Base-by-base conservation (phyloP, 805 yeast genomes). In the Metschnikowia proteae region DNA sequence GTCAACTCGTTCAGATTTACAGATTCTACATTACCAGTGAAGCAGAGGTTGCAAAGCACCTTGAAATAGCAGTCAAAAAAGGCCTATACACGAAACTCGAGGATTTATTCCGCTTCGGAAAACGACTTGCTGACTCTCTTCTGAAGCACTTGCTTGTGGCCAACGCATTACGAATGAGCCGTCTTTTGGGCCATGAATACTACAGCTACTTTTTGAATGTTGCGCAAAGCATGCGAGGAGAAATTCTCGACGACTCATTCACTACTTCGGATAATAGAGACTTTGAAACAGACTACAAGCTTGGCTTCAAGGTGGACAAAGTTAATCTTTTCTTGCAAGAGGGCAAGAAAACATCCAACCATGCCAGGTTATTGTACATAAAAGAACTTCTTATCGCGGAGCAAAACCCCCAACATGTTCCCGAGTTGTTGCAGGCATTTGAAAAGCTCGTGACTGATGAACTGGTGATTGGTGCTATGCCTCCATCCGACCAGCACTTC, bases 51-150 rank as follows among this genome's bases (percentile, higher is more conserved):
- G 73, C 73, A 6, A 64, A 73, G 23, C 78, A 75, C 57, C 63
- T 81, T 11, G 62, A 69, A 32, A 67, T 72, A 22, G 85, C 87
- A 0, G 81, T 86, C 55, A 78, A 82, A 33, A 73, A 75, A 25
- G 73, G 76, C 22, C 75, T 85, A 0, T 87, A 77, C 63, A 82
- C 83, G 50, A 90, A 89, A 60, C 59, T 89, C 13, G 72, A 75
- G 28, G 84, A 89, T 1, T 80, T 89, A 63, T 58, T 85, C 17
- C 81, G 81, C 22, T 82, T 91, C 54, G 80, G 80, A 11, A 59
- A 63, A 9, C 71, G 82, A 43, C 55, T 88, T 39, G 57, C 65
- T 2, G 63, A 71, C 43, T 87, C 96, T 1, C 52, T 76, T 30
- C 67, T 77, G 6, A 70, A 71, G 51, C 71, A 72, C 59, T 57